Evolutionary conservation across 2,329 filamentous ascomycete species (phyloP), one percentile per base, ranked within the genome.

Genomic region (Pestalotiopsis fici): DNA sequence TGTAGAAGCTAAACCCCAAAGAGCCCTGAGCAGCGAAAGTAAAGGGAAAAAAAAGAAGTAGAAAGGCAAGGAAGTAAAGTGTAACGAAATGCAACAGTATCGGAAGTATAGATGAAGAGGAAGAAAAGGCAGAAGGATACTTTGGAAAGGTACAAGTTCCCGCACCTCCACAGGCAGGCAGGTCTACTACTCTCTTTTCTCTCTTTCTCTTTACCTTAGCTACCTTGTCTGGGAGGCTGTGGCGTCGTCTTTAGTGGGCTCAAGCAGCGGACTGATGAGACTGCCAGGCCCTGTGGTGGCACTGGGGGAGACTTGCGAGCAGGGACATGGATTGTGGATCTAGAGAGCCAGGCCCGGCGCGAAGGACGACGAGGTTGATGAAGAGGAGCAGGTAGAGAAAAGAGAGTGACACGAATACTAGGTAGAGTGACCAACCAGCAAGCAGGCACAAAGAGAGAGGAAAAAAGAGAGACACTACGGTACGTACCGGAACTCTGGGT

Each of bases 1-100:
- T 75, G 75, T 74, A 70, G 70, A 71, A 69, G 74, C 80, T 81
- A 81, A 76, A 74, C 78, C 78, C 71, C 72, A 81, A 64, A 79
- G 73, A 72, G 76, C 78, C 71, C 73, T 74, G 72, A 73, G 74
- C 73, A 79, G 79, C 77, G 78, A 80, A 59, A 71, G 74, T 76
- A 77, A 75, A 74, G 71, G 74, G 76, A 75, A 74, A 77, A 76
- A 71, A 72, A 71, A 65, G 43, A 50, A 59, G 43, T 50, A 50
- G n/a, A 50, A 50, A 50, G 43, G 43, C 43, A 50, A 50, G 43
- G 43, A 50, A 50, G 43, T 50, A 50, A 50, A 50, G 43, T 50
- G 35, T 55, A 54, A 65, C 23, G 43, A 39, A 59, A n/a, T 35
- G 47, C n/a, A 27, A 47, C 37, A 63, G 65, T 65, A 54, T 64